Evolutionary conservation across 2,329 filamentous ascomycete genomes (phyloP), one percentile per base, ranked within the genome.

Genomic region (Cladosporium sphaerospermum): DNA sequence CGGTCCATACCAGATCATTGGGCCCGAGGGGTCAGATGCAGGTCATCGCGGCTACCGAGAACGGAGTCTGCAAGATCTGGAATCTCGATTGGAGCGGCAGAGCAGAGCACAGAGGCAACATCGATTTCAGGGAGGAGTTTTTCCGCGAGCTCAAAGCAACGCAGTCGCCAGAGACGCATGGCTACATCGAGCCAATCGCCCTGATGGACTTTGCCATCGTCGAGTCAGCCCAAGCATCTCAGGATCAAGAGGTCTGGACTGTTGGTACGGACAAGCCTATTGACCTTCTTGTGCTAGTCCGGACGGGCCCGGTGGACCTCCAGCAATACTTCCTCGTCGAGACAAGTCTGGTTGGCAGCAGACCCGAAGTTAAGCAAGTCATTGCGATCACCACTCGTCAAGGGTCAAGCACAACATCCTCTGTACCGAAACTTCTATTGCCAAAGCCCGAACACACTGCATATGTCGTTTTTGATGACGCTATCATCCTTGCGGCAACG

Each of bases 61-160:
- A 85, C 61, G 92, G 88, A 28, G 80, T 84, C 54, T 73, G 99
- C 23, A 86, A 95, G 62, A 79, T 85, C 7, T 99, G 93, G 93
- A 88, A 86, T 64, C 78, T 96, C 41, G 89, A 92, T 64, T 89
- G 92, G 68, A 88, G 88, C 56, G 91, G 91, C 33, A 88, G 91
- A 60, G 85, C 90, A 64, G 83, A 87, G 41, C 78, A 89, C 45
- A 80, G 86, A 44, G 79, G 80, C 23, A 88, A 92, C 56, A 76
- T 84, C 18, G 87, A 95, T 67, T 75, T 84, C 54, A 81, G 83
- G 52, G 81, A 84, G 18, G 71, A 79, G 3, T 77, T 96, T 34
- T 66, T 85, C 13, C 69, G 75, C 2, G 81, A 83, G 32, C 72
- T 95, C 14, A 79, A 80, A 50, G 73, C 78, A 37, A 71, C 77